These are phyloP conservation scores for Debaryomyces castellii DNA, from an alignment of 805 yeast species.

Conservation along the genomic window DNA sequence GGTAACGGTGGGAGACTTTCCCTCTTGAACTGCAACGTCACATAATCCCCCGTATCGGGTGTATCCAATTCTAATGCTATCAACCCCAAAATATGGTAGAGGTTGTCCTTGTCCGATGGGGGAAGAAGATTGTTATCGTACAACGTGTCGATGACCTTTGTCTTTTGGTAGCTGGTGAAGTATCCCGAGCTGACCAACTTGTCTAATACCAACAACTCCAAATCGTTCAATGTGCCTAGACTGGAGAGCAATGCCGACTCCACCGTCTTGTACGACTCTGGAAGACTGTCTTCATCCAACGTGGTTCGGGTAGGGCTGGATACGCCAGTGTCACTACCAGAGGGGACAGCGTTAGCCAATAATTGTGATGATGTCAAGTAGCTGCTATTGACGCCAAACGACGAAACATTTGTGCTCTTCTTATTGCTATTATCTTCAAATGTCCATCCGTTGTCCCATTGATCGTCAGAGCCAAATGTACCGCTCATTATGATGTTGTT, in stretches of 20 bases:
- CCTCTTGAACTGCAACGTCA: conserved; percentile 38
- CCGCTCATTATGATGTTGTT: conserved; percentile 9
- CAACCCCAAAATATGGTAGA: conserved; percentile 38
- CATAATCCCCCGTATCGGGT: conserved; percentile 43
- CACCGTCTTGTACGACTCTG: conserved; percentile 28
- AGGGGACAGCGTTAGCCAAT: conserved; percentile 4
- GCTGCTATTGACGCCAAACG: conserved; percentile 9
- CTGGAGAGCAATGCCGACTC: conserved; percentile 15
- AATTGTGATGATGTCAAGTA: conserved; percentile 28
- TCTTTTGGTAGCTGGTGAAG: conserved; percentile 30
- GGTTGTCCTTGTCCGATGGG: conserved; percentile 24
- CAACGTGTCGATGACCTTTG: conserved; percentile 31
- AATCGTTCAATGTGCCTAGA: conserved; percentile 23
- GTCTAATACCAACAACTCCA: conserved; percentile 27
- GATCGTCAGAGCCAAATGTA: conserved; percentile 25
- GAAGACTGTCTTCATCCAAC: conserved; percentile 20
- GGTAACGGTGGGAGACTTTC: conserved; percentile 37
- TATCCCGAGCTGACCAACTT: conserved; percentile 24
- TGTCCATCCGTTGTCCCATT: conserved; percentile 44
- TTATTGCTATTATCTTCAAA: conserved; percentile 9
- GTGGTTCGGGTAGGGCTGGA: conserved; percentile 3
- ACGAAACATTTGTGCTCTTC: conserved; percentile 4
- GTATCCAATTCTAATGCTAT: conserved; percentile 41
- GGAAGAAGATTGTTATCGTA: conserved; percentile 38
- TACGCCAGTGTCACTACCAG: not conserved